These are phyloP conservation scores for Cryptosporidium meleagridis DNA, from an alignment of 169 alveolate species.

Conservation along the genomic window DNA sequence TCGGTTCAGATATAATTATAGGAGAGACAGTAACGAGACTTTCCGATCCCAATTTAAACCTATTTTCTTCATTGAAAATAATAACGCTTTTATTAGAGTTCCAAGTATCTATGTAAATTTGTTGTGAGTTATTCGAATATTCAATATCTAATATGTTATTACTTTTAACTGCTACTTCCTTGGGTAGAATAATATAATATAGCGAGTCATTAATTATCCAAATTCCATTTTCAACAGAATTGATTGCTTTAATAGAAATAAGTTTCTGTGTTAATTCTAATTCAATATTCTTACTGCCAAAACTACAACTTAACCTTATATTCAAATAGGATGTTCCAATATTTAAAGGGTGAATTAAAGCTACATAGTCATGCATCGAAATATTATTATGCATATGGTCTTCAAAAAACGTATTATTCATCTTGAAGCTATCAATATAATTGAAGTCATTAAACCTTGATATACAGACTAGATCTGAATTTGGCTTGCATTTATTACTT, in stretches of 20 bases:
- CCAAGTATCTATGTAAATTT: conserved; percentile 22
- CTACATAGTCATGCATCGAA: conserved; percentile 2
- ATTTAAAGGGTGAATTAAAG: conserved; percentile 4
- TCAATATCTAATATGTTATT: neutral
- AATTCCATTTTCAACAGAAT: conserved; percentile 19
- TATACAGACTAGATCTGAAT: neutral
- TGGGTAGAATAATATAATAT: conserved; percentile 21
- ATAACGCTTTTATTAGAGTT: neutral
- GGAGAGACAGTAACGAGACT: neutral
- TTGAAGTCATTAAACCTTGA: neutral
- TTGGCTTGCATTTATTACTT: neutral
- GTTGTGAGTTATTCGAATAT: neutral
- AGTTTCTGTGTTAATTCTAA: conserved; percentile 23
- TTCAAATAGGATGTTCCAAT: conserved; percentile 9
- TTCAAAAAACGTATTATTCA: neutral
- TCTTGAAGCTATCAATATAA: neutral
- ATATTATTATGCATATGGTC: neutral
- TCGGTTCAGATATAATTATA: conserved; percentile 14
- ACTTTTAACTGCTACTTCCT: neutral
- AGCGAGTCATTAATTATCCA: conserved; percentile 29
- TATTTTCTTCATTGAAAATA: conserved; percentile 4
- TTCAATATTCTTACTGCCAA: neutral
- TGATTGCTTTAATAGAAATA: neutral
- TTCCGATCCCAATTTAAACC: neutral
- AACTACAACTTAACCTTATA: conserved; percentile 26